Evolutionary conservation across 2,329 filamentous ascomycete species (phyloP), one percentile per base, ranked within the genome.

Genomic region (Pestalotiopsis sp.): DNA sequence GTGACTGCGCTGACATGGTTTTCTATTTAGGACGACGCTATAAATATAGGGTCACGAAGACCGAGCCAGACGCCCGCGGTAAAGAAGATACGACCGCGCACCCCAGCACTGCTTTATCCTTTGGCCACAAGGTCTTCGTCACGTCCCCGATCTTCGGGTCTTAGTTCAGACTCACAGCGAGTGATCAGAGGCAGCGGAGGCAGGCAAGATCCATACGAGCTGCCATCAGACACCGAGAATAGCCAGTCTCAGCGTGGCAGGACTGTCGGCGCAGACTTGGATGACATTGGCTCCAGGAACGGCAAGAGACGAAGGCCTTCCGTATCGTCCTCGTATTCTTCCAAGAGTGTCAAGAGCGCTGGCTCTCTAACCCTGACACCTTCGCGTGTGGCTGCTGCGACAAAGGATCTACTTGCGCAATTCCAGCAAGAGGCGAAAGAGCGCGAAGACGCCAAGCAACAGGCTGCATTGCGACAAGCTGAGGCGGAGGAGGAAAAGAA

Each of bases 131-230:
- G 27, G 17, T 59, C 23, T 17, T 62, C 59, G 4, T 36, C 17
- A 5, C 59, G 27, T 14, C 17, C 59, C 7, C 59, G 36, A 17
- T 39, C 27, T 36, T 62, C 59, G 3, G 36, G 27, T 4, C 27
- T 20, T 1, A 20, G 11, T 12, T 20, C 31, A 13, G 31, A 36
- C 31, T 39, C 59, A 17, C 59, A 62, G 41, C 27, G 17, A 6
- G 45, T 9, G 14, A 52, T 17, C 45, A 39, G 27, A 36, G 27
- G 59, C 31, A 62, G 38, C 14, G 59, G 59, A 4, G 27, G 59
- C 31, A 62, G 38, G n/a, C 59, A 39, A 62, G 59, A 62, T 20
- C 61, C 61, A 13, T 64, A 64, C 25, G 61, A 64, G 49, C n/a
- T 62, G 25, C 59, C 59, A 39, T 62, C 59, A 20, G 59, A 62